Evolutionary conservation across 2,329 filamentous ascomycete species (phyloP), one percentile per base, ranked within the genome.

Genomic region (Eutypella sp.): DNA sequence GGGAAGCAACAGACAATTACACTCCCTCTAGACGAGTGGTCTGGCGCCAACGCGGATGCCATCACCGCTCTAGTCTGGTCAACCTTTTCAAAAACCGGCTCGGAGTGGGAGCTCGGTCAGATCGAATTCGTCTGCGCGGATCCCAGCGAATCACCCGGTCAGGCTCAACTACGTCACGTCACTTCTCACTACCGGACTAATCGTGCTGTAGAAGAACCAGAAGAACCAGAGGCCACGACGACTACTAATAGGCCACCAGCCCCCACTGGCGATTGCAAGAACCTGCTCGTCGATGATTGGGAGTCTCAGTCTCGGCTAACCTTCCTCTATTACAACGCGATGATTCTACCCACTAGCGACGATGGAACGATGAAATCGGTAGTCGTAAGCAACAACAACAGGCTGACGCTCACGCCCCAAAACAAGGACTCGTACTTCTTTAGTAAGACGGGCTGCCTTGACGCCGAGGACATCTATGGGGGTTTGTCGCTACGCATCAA

Each of bases 281-380:
- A 39, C 9, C 23, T 77, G 6, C 57, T 79, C 22, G 69, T 82
- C 44, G 79, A 83, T 51, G 79, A 83, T 64, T 83, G 76, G 72
- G 70, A 69, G 44, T 82, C 79, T 8, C 79, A 83, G 57, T 82
- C 79, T 5, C 76, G 79, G 24, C 61, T 82, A 43, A 79, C 75
- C 2, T 83, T 83, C 61, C 63, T 83, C 15, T 76, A 68, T 55
- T 82, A 82, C 67, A 83, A 83, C 56, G 70, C 79, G 31, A 66
- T 82, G 64, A 64, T 75, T 2, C 65, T 75, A 50, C 68, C 79
- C 4, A 74, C 74, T 5, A 79, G 76, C 27, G 76, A 81, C 50
- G 79, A 82, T 57, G 72, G 63, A 2, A 75, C 74, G 6, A 80
- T 82, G 75, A 67, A 69, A 19, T 79, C 76, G 1, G 63, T 81